Conservation (phyloP, 2,329 filamentous ascomycete genomes). For the Aulographum hederae region DNA sequence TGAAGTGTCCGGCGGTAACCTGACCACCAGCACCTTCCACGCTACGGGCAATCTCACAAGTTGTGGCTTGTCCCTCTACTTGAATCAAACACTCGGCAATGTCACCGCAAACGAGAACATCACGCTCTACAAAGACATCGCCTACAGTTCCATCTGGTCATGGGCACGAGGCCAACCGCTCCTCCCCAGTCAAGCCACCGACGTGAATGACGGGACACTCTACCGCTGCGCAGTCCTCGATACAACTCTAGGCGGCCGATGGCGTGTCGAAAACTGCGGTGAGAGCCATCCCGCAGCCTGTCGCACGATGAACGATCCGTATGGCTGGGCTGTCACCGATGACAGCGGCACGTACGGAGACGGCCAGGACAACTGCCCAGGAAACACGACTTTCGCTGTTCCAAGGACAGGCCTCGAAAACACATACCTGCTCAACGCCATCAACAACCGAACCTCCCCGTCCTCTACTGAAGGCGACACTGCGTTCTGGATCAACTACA, state of each 20-base stretch:
- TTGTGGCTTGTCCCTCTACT: constrained; percentile 41
- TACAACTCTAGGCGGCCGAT: constrained; percentile 28
- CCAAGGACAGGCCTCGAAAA: constrained; percentile 48
- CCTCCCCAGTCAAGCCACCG: constrained; percentile 20
- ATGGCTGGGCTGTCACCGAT: constrained; percentile 35
- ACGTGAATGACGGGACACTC: constrained; percentile 11
- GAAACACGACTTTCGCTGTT: constrained; percentile 28
- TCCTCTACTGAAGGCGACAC: constrained; percentile 14
- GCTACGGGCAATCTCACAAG: constrained; percentile 23
- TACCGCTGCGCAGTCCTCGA: constrained; percentile 40
- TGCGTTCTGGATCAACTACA: constrained; percentile 40
- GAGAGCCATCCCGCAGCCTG: constrained; percentile 35
- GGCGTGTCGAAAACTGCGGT: constrained; percentile 39
- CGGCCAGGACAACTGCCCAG: constrained; percentile 26
- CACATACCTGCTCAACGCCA: constrained; percentile 29
- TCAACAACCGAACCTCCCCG: constrained; percentile 9
- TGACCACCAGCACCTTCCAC: constrained; percentile 11
- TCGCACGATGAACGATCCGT: constrained; percentile 33
- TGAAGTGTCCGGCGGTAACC: constrained; percentile 8
- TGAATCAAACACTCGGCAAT: constrained; percentile 37
- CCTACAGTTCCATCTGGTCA: constrained; percentile 36
- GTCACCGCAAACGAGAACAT: constrained; percentile 30
- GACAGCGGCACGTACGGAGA: constrained; percentile 23
- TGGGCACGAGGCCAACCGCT: constrained; percentile 39
- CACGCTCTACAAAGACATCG: constrained; percentile 31